Evolutionary conservation across 2,329 filamentous ascomycete species (phyloP), one percentile per base, ranked within the genome.

Genomic region (Alternaria sp.): DNA sequence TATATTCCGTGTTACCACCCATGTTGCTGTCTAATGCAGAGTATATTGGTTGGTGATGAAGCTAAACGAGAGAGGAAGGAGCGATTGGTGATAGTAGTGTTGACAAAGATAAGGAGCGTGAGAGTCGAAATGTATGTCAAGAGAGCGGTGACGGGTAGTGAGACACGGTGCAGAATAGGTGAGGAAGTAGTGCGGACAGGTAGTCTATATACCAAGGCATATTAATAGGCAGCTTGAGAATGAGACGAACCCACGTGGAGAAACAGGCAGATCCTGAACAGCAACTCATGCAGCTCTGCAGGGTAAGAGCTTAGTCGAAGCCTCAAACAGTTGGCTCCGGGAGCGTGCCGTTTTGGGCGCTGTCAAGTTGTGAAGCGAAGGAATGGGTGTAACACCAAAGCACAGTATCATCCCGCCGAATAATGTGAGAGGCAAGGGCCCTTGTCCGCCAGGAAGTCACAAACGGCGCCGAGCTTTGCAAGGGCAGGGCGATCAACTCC

Each of bases 1-100:
- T 74, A 72, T 75, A 71, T 70, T 78, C 73, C 52, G 70, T 70
- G 73, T 78, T 79, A 74, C 76, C 78, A 70, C 80, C 79, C 80
- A 82, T 82, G 67, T 70, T 55, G 46, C 16, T 34, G 63, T 51
- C 51, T 61, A 62, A 69, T 68, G 63, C 62, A 64, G 36, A 58
- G 52, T 70, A 73, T 49, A 75, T 71, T 72, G 66, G 54, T 46
- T 62, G 54, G 47, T 57, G 63, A 59, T 59, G 63, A 61, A 57
- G 59, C 69, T 75, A 75, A 55, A 66, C 68, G 59, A 70, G 66
- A 64, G 60, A 51, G 72, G 68, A 71, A 70, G 66, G 66, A 61
- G 52, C 46, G 55, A 60, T 34, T 34, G 57, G 39, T 54, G 41
- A 54, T 42, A 46, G 42, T 38, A 57, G 58, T 61, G 57, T 54